Conservation (phyloP, 2,329 filamentous ascomycete species). For the Truncatella angustata region DNA sequence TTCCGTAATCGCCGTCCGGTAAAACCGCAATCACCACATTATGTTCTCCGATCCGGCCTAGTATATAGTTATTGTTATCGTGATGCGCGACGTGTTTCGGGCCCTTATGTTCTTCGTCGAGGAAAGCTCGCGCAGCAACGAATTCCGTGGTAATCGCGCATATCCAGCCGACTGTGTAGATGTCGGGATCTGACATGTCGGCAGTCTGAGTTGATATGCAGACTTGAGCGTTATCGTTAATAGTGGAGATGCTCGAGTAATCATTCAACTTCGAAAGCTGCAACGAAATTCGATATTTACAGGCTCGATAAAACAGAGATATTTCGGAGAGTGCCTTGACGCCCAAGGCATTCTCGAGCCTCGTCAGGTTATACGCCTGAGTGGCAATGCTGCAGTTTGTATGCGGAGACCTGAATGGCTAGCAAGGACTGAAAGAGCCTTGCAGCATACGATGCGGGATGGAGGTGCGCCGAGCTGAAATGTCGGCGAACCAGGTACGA, state of each 20-base stretch:
- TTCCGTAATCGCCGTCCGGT: neutral
- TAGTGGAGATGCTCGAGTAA: neutral
- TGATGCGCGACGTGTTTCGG: constrained; percentile 9
- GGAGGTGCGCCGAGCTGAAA: neutral
- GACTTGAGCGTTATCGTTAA: neutral
- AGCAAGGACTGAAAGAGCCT: neutral
- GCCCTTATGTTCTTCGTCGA: constrained; percentile 35
- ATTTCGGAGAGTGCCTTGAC: neutral
- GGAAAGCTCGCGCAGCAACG: constrained; percentile 34
- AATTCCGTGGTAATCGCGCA: constrained; percentile 36
- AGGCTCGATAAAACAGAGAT: neutral
- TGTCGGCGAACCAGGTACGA: neutral
- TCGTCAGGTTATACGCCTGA: neutral
- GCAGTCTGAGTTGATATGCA: neutral
- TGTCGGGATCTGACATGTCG: neutral
- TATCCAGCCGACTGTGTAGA: constrained; percentile 44
- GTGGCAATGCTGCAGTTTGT: too few relatives aligned
- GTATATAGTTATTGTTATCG: neutral
- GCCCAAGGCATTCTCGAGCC: neutral
- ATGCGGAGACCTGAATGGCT: too few relatives aligned
- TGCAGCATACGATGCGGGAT: neutral
- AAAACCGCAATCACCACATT: neutral
- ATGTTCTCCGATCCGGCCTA: neutral
- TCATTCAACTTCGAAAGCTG: neutral
- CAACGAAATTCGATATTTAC: neutral